phyloP scores from a whole-genome alignment of 306 rosid species.

The Leucaena leucocephala region DNA sequence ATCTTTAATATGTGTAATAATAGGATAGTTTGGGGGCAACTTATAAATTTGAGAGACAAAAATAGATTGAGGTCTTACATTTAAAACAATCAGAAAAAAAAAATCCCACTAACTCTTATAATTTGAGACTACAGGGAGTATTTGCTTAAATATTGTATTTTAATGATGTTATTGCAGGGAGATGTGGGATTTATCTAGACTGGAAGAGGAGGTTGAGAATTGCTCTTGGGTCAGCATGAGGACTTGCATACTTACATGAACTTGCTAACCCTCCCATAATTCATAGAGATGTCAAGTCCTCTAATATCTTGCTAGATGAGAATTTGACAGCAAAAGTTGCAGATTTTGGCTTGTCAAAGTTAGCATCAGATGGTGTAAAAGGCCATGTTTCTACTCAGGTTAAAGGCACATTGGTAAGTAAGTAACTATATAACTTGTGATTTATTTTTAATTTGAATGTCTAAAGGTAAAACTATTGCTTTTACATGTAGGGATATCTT shows the following conservation, averaged over 20 bases:
- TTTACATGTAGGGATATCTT: slow-evolving; percentile 71
- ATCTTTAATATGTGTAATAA: no score
- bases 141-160: no score
- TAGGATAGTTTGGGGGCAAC: no score
- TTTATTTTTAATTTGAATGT: neutral
- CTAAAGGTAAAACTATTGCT: neutral
- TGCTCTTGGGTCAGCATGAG: slow-evolving; percentile 95
- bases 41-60: no score
- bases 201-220: slow-evolving; percentile 96
- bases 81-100: no score
- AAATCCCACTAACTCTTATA: no score
- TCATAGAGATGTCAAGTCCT: slow-evolving; percentile 88
- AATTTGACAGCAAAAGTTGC: slow-evolving; percentile 88
- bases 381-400: slow-evolving; percentile 95
- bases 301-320: slow-evolving; percentile 83
- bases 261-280: slow-evolving; percentile 97
- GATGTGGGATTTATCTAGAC: slow-evolving; percentile 73
- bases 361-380: slow-evolving; percentile 70
- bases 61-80: no score
- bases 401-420: slow-evolving; percentile 92
- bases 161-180: slow-evolving; percentile 57
- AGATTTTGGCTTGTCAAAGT: slow-evolving; percentile 94
- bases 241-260: slow-evolving; percentile 92
- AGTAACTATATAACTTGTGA: slow-evolving; percentile 21
- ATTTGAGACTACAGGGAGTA: neutral